Base-by-base conservation (phyloP, 2,329 filamentous ascomycete species). In the Aspergillus ruber region DNA sequence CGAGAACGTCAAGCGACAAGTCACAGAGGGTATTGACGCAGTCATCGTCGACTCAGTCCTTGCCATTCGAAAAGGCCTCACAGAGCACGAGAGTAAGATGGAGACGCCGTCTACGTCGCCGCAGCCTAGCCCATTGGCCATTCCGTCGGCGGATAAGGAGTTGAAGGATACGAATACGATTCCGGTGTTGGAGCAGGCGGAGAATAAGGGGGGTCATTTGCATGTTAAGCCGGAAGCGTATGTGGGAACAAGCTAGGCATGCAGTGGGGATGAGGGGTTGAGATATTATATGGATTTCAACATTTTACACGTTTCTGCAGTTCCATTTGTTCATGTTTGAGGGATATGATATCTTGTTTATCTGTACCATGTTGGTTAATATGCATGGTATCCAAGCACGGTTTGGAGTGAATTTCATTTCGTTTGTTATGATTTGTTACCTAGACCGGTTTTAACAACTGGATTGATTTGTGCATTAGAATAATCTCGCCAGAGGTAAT, bases 31-130 rank as follows among this genome's bases (percentile, higher is more conserved):
- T 42, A 96, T 98, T 52, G 93, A 98, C 64, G 93, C 93, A 1
- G 91, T 98, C 46, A 98, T 98, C 62, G 93, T 97, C 12, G 93
- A 98, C 65, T 93, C 83, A 52, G 91, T 98, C 3, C 79, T 97
- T 25, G 88, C 88, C 36, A 96, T 98, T 57, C 83, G 91, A 42
- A 90, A 95, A 69, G 91, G 89, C 1, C 77, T 98, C 51, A 93
- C 88, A 1, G 71, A 72, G 47, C 56, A 59, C 35, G 56, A 64
- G 35, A 57, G 49, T 45, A 60, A 54, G 46, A 41, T 52, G 10
- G 56, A 59, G 10, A 56, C 61, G 4, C 56, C 61, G 1, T 40
- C 44, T 6, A 27, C 52, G n/a, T 59, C 56, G 18, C 57, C 61
- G 41, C 48, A 60, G 49, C 42, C 62, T 49, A 27, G 60, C 38